Percentiles rank a stretch among this genome's conserved stretches.
Evolutionary conservation across 768 basidiomycete species (phyloP).

Genomic region (Suillus sp.): DNA sequence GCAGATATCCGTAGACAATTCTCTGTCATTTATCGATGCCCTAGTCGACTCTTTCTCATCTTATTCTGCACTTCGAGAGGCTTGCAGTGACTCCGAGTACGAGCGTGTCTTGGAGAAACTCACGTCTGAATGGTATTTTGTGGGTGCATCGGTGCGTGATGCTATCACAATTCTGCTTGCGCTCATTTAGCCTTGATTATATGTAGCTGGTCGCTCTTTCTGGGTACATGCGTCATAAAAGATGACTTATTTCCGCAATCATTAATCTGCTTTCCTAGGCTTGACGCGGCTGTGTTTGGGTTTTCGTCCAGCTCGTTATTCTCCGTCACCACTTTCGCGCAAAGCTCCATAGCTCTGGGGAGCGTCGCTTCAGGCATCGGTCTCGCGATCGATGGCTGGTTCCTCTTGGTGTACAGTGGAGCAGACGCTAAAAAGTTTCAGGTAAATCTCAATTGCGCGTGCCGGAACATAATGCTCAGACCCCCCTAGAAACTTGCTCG

Average conservation of each 20-base stretch:
- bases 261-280: conserved; percentile 21
- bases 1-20: conserved; percentile 33
- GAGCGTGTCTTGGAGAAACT: conserved; percentile 51
- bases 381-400: conserved; percentile 64
- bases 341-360: conserved; percentile 55
- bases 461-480: not conserved
- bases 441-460: conserved; percentile 36
- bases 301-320: conserved; percentile 58
- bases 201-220: conserved; percentile 59
- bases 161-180: not conserved
- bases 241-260: conserved; percentile 11
- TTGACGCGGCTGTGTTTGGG: conserved; percentile 63
- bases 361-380: conserved; percentile 66
- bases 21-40: conserved; percentile 35
- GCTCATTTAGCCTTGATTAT: conserved; percentile 1
- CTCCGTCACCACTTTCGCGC: conserved; percentile 47
- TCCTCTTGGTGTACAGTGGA: conserved; percentile 63
- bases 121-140: conserved; percentile 64
- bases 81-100: conserved; percentile 45
- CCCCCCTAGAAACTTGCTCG: conserved; percentile 43
- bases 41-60: conserved; percentile 53
- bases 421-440: conserved; percentile 53
- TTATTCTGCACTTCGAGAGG: conserved; percentile 54
- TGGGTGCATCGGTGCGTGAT: conserved; percentile 58
- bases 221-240: conserved; percentile 41